Conservation (phyloP, 108 stramenopile genomes). For the Discostella stelligeroides region DNA sequence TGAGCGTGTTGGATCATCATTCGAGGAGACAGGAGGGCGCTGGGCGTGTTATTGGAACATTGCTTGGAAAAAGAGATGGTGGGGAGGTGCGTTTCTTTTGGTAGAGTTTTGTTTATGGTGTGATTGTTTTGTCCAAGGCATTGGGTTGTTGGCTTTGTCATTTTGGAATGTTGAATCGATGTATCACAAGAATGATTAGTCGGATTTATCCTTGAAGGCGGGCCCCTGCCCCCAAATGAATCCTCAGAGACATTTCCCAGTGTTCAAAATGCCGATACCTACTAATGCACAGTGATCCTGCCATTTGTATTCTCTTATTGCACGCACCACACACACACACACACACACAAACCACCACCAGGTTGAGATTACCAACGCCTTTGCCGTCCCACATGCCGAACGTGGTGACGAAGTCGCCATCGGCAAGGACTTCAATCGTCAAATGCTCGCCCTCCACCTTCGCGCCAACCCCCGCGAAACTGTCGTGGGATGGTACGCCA, state of each 20-base stretch:
- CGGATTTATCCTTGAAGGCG: too few species aligned
- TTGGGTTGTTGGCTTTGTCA: too few species aligned
- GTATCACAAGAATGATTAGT: too few species aligned
- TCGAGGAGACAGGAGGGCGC: slow-evolving; percentile 74
- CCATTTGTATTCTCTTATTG: neutral
- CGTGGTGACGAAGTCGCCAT: slow-evolving; percentile 93
- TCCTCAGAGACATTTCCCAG: too few species aligned
- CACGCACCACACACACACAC: neutral
- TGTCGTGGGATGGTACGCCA: slow-evolving; percentile 98
- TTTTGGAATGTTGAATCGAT: too few species aligned
- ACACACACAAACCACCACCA: slow-evolving; percentile 13
- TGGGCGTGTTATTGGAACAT: slow-evolving; percentile 85
- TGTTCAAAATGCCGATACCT: too few species aligned
- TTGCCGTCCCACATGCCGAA: slow-evolving; percentile 95
- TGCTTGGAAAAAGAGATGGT: slow-evolving; percentile 72
- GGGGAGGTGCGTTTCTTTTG: neutral
- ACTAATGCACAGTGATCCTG: too few species aligned
- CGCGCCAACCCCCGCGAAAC: slow-evolving; percentile 85
- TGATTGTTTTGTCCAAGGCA: slow-evolving; percentile 4
- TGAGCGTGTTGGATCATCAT: slow-evolving; percentile 88
- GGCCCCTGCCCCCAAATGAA: too few species aligned
- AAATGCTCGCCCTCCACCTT: slow-evolving; percentile 80
- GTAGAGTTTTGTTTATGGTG: slow-evolving; percentile 6
- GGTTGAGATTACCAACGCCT: slow-evolving; percentile 94
- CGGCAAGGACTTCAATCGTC: slow-evolving; percentile 94